Percentiles rank a stretch among this genome's conserved stretches.
Evolutionary conservation across 2,329 filamentous ascomycete genomes (phyloP).

Genomic region (Taxawa tesnikishii): DNA sequence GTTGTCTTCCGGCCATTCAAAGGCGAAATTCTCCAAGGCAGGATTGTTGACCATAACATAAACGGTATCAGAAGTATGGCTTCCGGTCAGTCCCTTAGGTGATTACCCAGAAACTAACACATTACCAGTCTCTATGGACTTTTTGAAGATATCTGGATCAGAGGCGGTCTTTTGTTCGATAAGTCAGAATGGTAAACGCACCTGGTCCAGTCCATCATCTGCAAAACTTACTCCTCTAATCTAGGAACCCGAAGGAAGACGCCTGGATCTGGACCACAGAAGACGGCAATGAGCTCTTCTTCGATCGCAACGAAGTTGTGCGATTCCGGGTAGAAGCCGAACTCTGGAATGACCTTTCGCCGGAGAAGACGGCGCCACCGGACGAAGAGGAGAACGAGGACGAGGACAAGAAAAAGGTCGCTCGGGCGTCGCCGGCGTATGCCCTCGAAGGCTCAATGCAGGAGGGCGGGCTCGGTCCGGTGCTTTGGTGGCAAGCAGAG

Average conservation of each 20-base stretch:
- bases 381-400: slow-evolving; percentile 48
- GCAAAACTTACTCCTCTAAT: too few species aligned
- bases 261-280: slow-evolving; percentile 76
- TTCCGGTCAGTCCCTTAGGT: too few species aligned
- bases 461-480: slow-evolving; percentile 33
- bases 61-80: slow-evolving; percentile 69
- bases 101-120: too few species aligned
- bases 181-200: slow-evolving; percentile 68
- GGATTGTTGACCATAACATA: slow-evolving; percentile 62
- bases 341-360: slow-evolving; percentile 82
- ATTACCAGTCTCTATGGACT: slow-evolving; percentile 80
- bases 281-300: slow-evolving; percentile 59
- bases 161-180: slow-evolving; percentile 62
- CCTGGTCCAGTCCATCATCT: too few species aligned
- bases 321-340: slow-evolving; percentile 78
- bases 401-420: slow-evolving; percentile 47
- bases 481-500: slow-evolving; percentile 29
- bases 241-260: slow-evolving; percentile 40
- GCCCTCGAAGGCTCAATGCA: slow-evolving; percentile 35
- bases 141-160: slow-evolving; percentile 81
- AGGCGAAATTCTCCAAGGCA: slow-evolving; percentile 77
- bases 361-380: slow-evolving; percentile 60
- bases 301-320: slow-evolving; percentile 82
- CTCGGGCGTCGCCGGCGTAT: too few species aligned
- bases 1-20: slow-evolving; percentile 94